phyloP scores from a whole-genome alignment of 2,329 filamentous ascomycete species.

The Sarocladium kiliense region DNA sequence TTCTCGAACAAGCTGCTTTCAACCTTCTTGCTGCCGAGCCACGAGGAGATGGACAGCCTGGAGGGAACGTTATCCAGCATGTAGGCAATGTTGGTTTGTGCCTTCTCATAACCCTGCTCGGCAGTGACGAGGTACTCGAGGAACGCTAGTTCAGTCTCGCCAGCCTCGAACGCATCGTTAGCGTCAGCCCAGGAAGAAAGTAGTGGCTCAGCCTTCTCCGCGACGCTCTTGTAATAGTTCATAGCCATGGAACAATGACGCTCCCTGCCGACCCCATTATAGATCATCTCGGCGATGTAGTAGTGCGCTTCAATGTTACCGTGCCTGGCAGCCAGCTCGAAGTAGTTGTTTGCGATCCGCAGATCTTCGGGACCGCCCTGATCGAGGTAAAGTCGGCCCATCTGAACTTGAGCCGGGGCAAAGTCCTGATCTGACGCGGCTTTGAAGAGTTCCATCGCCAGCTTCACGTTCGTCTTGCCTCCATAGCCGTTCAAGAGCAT shows the following conservation, averaged over 20 bases:
- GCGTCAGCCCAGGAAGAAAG: conserved; percentile 79
- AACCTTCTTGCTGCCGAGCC: conserved; percentile 37
- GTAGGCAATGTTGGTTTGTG: conserved; percentile 85
- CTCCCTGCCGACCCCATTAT: conserved; percentile 75
- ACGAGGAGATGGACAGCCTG: conserved; percentile 26
- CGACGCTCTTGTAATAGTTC: conserved; percentile 76
- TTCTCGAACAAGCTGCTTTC: conserved; percentile 41
- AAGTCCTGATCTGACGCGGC: conserved; percentile 78
- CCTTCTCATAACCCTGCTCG: conserved; percentile 86
- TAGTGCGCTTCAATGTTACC: conserved; percentile 86
- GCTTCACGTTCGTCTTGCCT: conserved; percentile 61
- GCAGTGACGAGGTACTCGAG: conserved; percentile 81
- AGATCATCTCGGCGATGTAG: conserved; percentile 82
- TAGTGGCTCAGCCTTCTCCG: conserved; percentile 66
- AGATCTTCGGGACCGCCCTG: conserved; percentile 68
- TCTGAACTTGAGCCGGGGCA: conserved; percentile 72
- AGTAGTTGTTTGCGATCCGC: conserved; percentile 75
- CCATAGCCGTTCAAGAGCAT: conserved; percentile 80
- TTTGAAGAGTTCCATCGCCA: conserved; percentile 71
- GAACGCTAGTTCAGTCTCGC: conserved; percentile 74
- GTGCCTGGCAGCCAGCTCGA: conserved; percentile 78
- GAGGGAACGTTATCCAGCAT: conserved; percentile 72
- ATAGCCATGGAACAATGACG: conserved; percentile 72
- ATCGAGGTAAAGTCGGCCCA: conserved; percentile 81
- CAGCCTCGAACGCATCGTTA: conserved; percentile 73